Evolutionary conservation across 1,139 yeast genomes (phyloP).

Genomic region (Meyerozyma carpophila): DNA sequence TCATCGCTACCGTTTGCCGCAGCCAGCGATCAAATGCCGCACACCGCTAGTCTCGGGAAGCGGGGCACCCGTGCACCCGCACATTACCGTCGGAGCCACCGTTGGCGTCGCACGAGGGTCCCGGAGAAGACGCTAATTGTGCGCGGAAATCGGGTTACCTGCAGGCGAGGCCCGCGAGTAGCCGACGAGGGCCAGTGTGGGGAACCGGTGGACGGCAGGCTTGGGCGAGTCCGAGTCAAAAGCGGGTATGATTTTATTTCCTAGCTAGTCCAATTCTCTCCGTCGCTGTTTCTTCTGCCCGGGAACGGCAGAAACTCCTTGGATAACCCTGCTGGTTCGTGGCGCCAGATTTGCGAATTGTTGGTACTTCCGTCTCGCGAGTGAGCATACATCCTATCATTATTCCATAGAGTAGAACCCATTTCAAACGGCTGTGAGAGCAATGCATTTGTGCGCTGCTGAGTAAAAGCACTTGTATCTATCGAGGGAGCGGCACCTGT

Average conservation of each 20-base stretch:
- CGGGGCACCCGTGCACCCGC: background rate
- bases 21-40: background rate
- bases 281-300: background rate
- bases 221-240: background rate
- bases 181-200: background rate
- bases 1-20: slow-evolving; percentile 1
- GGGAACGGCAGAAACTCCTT: slow-evolving; percentile 1
- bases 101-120: no score
- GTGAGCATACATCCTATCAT: slow-evolving; percentile 1
- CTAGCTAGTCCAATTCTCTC: background rate
- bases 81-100: background rate
- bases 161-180: background rate
- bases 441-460: background rate
- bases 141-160: background rate
- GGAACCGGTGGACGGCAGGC: background rate
- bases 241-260: background rate
- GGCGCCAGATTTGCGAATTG: slow-evolving; percentile 1
- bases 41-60: background rate
- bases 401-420: slow-evolving; percentile 7
- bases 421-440: background rate
- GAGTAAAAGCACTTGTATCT: background rate
- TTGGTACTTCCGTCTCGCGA: background rate
- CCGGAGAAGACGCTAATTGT: background rate
- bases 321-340: background rate
- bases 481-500: background rate